Evolutionary conservation across 768 basidiomycete genomes (phyloP), one percentile per base, ranked within the genome.

Genomic region (Strobilomyces confusus): DNA sequence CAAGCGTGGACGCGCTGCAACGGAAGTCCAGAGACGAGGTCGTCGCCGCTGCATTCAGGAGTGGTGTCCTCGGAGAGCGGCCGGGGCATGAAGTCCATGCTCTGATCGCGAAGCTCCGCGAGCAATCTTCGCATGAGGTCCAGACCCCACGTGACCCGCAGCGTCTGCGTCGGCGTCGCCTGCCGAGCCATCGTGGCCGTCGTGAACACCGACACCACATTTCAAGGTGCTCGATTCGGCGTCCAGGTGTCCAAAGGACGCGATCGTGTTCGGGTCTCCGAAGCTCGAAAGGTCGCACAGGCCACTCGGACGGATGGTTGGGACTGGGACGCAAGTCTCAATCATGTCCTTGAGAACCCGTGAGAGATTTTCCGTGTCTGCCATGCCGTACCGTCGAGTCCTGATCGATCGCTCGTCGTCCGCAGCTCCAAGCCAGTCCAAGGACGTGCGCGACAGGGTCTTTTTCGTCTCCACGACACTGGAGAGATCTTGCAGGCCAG

Each of bases 331-430:
- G 19, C 12, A 11, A 5, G 20, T 34, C 1, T 33, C 43, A 34
- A 54, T 46, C 1, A 41, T 23, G 13, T 26, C 56, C 29, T 37
- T 38, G 33, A 56, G 25, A 12, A 13, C 23, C 26, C 49, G 25
- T 1, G 50, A 40, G 2, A 53, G 20, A 5, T 41, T 1, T 9
- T 25, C 14, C 59, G 61, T 44, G 3, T 57, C 51, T 0, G 44
- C 52, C 32, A 59, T 40, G 1, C 60, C 63, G 1, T 57, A 41
- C n/a, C 56, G 54, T 23, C 64, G 55, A n/a, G 17, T 12, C 15
- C 34, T 30, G 13, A 42, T 30, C 8, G 26, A 19, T 1, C 12
- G 20, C 34, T 17, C 2, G 15, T 36, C 17, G 34, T 36, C 34
- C 17, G 17, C 15, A 17, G 15, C 5, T 7, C 34, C 34, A 4